A percentile compares a stretch with the other conserved stretches of the same genome.
phyloP scores from a whole-genome alignment of 768 basidiomycete species.

The Plicaturopsis crispa region DNA sequence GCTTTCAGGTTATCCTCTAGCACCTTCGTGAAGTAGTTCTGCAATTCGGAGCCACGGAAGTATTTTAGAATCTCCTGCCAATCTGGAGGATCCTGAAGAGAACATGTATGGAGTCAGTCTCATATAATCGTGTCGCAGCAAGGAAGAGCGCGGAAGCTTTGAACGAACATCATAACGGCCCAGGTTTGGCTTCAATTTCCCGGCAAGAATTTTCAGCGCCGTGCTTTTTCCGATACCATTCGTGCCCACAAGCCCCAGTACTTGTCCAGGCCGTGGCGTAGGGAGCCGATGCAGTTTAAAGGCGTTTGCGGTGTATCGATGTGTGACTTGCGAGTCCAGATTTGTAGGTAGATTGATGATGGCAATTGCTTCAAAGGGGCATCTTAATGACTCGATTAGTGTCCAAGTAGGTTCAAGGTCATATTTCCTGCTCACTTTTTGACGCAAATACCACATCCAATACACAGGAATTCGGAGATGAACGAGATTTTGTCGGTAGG shows the following conservation, averaged over 20 bases:
- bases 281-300: constrained; percentile 99
- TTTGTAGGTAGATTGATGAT: constrained; percentile 99
- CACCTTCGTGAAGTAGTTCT: constrained; percentile 99
- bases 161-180: constrained; percentile 85
- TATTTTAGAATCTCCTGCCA: constrained; percentile 99
- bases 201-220: constrained; percentile 92
- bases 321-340: constrained; percentile 91
- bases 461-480: constrained; percentile 98
- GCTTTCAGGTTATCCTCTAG: constrained; percentile 98
- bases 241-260: constrained; percentile 96
- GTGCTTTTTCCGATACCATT: constrained; percentile 99
- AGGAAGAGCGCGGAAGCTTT: neutral
- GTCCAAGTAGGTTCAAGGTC: neutral
- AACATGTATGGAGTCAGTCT: constrained; percentile 1
- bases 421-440: constrained; percentile 69
- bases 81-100: constrained; percentile 83
- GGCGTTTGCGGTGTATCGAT: constrained; percentile 96
- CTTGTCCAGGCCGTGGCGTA: constrained; percentile 94
- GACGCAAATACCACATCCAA: constrained; percentile 99
- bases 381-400: constrained; percentile 39
- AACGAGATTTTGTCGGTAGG: constrained; percentile 95
- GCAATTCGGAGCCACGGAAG: constrained; percentile 96
- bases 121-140: no score
- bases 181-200: constrained; percentile 96
- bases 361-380: constrained; percentile 97